These are phyloP conservation scores for Aspergillus unguis DNA, from an alignment of 2,329 filamentous ascomycete species.

Conservation along the genomic window DNA sequence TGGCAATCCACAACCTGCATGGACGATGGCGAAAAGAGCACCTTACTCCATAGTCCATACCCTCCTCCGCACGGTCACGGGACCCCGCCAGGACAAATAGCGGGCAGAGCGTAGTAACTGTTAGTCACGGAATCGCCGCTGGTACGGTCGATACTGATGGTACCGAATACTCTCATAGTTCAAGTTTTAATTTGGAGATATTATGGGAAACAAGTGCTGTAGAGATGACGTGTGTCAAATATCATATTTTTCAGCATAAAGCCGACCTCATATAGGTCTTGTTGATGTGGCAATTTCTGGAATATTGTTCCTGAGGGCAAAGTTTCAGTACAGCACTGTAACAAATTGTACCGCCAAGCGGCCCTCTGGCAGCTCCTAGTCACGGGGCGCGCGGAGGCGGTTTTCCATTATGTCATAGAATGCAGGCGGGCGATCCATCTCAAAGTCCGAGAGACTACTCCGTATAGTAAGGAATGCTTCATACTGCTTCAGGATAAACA, in stretches of 20 bases:
- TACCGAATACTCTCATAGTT: not conserved
- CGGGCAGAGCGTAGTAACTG: slow-evolving; percentile 9
- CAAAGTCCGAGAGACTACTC: not conserved
- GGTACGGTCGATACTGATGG: slow-evolving; percentile 2
- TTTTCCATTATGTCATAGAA: slow-evolving; percentile 27
- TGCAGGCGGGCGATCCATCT: slow-evolving; percentile 15
- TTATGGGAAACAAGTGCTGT: not conserved
- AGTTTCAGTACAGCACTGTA: slow-evolving; percentile 1
- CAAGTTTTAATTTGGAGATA: not conserved
- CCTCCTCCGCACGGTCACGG: slow-evolving; percentile 11
- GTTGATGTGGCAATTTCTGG: not conserved
- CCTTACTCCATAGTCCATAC: not conserved
- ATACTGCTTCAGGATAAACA: not conserved
- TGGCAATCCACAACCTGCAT: not conserved
- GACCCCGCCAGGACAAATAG: slow-evolving; percentile 12
- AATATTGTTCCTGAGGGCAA: not conserved
- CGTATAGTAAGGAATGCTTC: no score
- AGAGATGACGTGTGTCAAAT: not conserved
- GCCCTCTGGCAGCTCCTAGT: slow-evolving; percentile 11
- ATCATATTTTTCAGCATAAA: not conserved
- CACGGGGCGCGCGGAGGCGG: slow-evolving; percentile 15
- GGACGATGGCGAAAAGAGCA: not conserved
- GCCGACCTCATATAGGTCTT: not conserved
- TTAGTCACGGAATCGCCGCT: slow-evolving; percentile 18
- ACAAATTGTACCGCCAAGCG: slow-evolving; percentile 1